Percentiles rank a stretch among this genome's conserved stretches.
Evolutionary conservation across 257 asterid species (phyloP).

Genomic region (Solanum verrucosum): DNA sequence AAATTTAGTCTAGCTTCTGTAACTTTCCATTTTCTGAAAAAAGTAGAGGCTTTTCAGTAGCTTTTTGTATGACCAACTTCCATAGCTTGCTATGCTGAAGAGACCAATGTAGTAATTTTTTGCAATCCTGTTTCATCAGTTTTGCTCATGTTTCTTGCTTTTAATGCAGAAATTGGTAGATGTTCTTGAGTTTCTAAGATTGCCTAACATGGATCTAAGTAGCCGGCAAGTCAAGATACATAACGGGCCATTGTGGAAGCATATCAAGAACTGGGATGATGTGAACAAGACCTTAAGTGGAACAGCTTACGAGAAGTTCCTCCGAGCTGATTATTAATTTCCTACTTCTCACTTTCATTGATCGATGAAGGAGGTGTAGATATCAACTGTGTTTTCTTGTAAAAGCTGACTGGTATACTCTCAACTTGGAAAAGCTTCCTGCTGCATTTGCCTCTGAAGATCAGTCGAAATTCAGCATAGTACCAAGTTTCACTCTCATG

Average conservation of each 20-base stretch:
- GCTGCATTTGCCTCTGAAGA: background rate
- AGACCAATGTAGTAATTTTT: background rate
- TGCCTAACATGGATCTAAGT: conserved; percentile 51
- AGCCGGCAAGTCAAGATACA: conserved; percentile 95
- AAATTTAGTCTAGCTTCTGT: background rate
- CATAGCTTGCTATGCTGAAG: background rate
- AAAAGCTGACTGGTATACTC: conserved; percentile 3
- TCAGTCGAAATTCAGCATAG: background rate
- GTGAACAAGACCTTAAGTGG: conserved; percentile 55
- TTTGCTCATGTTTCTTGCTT: background rate
- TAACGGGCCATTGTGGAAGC: conserved; percentile 57
- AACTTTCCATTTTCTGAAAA: background rate
- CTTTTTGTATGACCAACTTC: background rate
- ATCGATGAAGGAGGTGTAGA: conserved; percentile 17
- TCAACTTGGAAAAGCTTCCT: conserved; percentile 8
- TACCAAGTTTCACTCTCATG: background rate
- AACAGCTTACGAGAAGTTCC: conserved; percentile 64
- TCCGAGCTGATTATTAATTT: conserved; percentile 43
- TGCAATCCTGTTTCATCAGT: background rate
- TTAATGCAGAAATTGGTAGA: conserved; percentile 61
- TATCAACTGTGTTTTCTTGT: conserved; percentile 1
- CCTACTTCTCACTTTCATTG: conserved; percentile 9
- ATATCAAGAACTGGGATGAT: conserved; percentile 74
- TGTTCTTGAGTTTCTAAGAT: conserved; percentile 55
- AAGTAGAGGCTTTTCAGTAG: background rate